A percentile compares a stretch with the other conserved stretches of the same genome.
These are phyloP conservation scores for Postia placenta DNA, from an alignment of 768 basidiomycete species.

Conservation along the genomic window DNA sequence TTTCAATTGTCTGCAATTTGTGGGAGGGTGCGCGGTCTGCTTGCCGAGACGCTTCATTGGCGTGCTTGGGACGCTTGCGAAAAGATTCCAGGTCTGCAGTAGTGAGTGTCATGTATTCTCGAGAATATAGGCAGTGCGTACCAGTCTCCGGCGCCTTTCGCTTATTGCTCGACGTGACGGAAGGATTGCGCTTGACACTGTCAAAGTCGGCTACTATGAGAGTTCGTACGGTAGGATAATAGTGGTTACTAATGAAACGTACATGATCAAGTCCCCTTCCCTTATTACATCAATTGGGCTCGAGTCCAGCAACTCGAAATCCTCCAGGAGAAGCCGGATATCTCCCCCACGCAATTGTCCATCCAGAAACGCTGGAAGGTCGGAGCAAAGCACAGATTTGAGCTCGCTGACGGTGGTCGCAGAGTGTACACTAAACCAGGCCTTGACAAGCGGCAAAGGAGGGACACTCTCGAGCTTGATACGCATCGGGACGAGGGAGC, in stretches of 20 bases:
- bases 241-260: conserved; percentile 2
- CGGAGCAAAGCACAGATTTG: conserved; percentile 20
- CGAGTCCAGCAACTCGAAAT: conserved; percentile 24
- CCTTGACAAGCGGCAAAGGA: conserved; percentile 20
- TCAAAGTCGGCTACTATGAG: conserved; percentile 12
- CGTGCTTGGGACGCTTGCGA: conserved; percentile 9
- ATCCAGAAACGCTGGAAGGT: conserved; percentile 13
- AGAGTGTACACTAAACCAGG: conserved; percentile 21
- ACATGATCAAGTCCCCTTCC: conserved; percentile 26
- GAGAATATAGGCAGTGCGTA: neutral
- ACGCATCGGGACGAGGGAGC: conserved; percentile 14
- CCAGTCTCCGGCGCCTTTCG: conserved; percentile 13
- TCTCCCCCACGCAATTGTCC: conserved; percentile 6
- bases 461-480: conserved; percentile 20
- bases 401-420: conserved; percentile 18
- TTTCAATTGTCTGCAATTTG: neutral
- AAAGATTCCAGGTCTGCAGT: conserved; percentile 1
- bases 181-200: conserved; percentile 15
- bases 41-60: neutral
- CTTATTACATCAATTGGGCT: conserved; percentile 22
- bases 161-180: conserved; percentile 5
- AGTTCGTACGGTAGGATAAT: conserved; percentile 9
- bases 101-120: neutral
- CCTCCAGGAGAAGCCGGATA: conserved; percentile 23
- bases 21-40: neutral